These are phyloP conservation scores for Setomelanomma holmii DNA, from an alignment of 2,329 filamentous ascomycete species.

Conservation along the genomic window DNA sequence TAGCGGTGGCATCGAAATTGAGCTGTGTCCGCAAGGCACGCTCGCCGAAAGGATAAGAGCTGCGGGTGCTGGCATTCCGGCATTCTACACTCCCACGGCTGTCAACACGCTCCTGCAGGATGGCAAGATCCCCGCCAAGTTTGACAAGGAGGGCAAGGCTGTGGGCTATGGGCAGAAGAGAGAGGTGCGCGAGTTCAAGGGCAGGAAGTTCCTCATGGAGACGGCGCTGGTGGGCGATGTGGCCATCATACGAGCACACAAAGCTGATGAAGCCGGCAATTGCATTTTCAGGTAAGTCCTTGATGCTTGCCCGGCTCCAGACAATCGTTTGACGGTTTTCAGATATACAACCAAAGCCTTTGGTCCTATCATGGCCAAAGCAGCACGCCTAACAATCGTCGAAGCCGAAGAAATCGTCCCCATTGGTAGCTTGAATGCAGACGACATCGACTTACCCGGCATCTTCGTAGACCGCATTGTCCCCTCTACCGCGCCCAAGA, in stretches of 20 bases:
- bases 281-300: conserved; percentile 66
- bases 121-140: conserved; percentile 70
- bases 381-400: conserved; percentile 88
- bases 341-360: conserved; percentile 50
- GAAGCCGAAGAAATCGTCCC: conserved; percentile 96
- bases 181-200: conserved; percentile 75
- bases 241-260: conserved; percentile 77
- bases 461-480: conserved; percentile 93
- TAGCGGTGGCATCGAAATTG: conserved; percentile 74
- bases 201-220: conserved; percentile 78
- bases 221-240: conserved; percentile 77
- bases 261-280: conserved; percentile 78
- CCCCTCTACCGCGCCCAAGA: conserved; percentile 77
- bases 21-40: conserved; percentile 79
- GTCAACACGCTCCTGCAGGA: conserved; percentile 69
- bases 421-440: conserved; percentile 82
- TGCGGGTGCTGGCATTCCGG: conserved; percentile 78
- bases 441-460: conserved; percentile 83
- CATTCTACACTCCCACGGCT: conserved; percentile 80
- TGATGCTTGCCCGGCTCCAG: too few relatives aligned
- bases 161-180: conserved; percentile 69
- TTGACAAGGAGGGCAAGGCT: conserved; percentile 65
- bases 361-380: conserved; percentile 74
- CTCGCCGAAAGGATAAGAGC: conserved; percentile 75
- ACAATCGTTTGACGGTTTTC: too few relatives aligned